A percentile compares a stretch with the other conserved stretches of the same genome.
phyloP scores from a whole-genome alignment of 129 eudicot species.

The Lonicera japonica region DNA sequence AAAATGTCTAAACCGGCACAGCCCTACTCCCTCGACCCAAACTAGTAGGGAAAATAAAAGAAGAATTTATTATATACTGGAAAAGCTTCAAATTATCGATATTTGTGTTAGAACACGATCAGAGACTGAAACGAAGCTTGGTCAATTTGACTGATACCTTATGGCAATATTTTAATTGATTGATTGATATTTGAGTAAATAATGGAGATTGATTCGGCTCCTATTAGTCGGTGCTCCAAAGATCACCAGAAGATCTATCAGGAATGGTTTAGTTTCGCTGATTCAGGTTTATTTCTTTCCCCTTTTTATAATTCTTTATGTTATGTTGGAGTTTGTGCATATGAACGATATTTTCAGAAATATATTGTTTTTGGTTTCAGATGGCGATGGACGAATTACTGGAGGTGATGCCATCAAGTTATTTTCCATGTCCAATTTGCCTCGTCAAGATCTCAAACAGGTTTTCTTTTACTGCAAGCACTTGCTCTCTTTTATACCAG shows the following conservation, averaged over 20 bases:
- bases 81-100: no score
- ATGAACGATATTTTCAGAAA: background rate
- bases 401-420: conserved; percentile 78
- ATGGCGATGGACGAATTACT: conserved; percentile 83
- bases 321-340: background rate
- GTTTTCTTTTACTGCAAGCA: conserved; percentile 17
- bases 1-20: no score
- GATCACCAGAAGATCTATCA: conserved; percentile 74
- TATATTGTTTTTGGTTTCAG: conserved; percentile 29
- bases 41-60: no score
- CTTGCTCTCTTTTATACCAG: no score
- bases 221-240: conserved; percentile 74
- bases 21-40: no score
- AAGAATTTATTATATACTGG: no score
- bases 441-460: conserved; percentile 84
- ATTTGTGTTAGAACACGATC: no score
- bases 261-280: conserved; percentile 71
- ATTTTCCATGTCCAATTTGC: conserved; percentile 64
- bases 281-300: conserved; percentile 59
- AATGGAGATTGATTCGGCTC: conserved; percentile 76
- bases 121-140: no score
- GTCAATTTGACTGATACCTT: background rate
- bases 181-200: background rate
- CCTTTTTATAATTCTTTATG: background rate
- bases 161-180: background rate